Evolutionary conservation across 2,329 filamentous ascomycete species (phyloP).

Genomic region (Aureobasidium sp.): DNA sequence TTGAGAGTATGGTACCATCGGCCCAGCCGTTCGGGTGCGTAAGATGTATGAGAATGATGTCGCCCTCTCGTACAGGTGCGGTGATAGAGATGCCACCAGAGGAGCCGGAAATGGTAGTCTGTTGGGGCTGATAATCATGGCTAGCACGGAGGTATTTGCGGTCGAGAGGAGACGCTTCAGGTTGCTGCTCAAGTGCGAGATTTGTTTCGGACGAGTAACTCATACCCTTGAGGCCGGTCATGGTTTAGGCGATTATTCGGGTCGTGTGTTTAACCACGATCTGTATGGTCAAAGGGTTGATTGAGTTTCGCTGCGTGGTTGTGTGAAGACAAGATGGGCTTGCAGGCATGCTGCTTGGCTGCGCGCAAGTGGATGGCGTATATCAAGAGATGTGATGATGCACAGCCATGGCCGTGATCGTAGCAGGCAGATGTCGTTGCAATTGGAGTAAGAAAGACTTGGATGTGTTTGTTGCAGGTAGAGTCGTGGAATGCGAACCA

Average conservation of each 20-base stretch:
- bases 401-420: not conserved
- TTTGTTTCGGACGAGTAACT: not conserved
- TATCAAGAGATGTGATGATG: not conserved
- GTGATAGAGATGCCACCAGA: constrained; percentile 57
- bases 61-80: constrained; percentile 78
- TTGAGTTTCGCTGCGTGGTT: not conserved
- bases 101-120: constrained; percentile 70
- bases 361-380: not conserved
- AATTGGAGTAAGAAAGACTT: not conserved
- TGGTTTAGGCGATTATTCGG: not conserved
- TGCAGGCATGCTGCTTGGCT: not conserved
- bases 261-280: not conserved
- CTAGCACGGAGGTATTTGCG: constrained; percentile 93
- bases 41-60: constrained; percentile 89
- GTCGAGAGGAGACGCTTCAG: constrained; percentile 52
- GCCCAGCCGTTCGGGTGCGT: constrained; percentile 98
- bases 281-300: not conserved
- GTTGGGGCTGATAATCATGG: constrained; percentile 80
- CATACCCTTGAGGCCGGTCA: not conserved
- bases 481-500: not conserved
- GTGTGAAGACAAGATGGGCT: not conserved
- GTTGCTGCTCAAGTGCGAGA: not conserved
- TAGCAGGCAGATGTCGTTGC: not conserved
- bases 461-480: not conserved
- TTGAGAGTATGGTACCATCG: constrained; percentile 81